Evolutionary conservation across 441 rosid species (phyloP), one percentile per base, ranked within the genome.

Genomic region (Euphorbia schlechtendalii): DNA sequence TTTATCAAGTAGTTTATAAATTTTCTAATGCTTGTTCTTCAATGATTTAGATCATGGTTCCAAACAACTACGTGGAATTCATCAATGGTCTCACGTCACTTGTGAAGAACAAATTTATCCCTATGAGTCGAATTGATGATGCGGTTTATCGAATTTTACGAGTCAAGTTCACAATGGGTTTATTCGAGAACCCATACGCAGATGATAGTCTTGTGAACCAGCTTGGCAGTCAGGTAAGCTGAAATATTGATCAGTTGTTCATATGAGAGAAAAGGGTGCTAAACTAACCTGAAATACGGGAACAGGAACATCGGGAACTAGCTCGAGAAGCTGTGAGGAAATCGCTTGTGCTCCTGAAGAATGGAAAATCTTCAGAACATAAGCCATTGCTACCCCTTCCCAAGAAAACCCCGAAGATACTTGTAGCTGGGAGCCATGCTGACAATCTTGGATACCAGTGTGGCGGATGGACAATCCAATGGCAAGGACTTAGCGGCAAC

Each of bases 241-340:
- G 8, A n/a, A n/a, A n/a, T n/a, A n/a, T n/a, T n/a, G n/a, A 13
- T 52, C 14, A 20, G 11, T 64, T 12, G 13, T 27, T 54, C 58
- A 25, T 46, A 46, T 46, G 8, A 46, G 51, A 0, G 20, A 20
- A 46, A 46, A 56, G 38, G 22, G 11, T 45, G 21, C 8, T 10
- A 1, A 52, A 4, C 52, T 17, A 0, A 22, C 21, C 18, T 40
- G 51, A 61, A 51, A 11, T 5, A 18, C 18, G 49, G 27, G 34
- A 64, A 66, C 79, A 84, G 91, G 76, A 85, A 55, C 91, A 85
- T 18, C 81, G 95, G 66, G 78, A 84, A 69, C 71, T 87, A 75
- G 95, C 91, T 3, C 78, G 86, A 64, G 91, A 87, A 71, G 95
- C 89, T 5, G 91, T 82, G 53, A 80, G 89, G 64, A 87, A 79